Percentiles rank a stretch among this genome's conserved stretches.
Conservation (phyloP, 805 yeast species). For the Candida sonorensis region DNA sequence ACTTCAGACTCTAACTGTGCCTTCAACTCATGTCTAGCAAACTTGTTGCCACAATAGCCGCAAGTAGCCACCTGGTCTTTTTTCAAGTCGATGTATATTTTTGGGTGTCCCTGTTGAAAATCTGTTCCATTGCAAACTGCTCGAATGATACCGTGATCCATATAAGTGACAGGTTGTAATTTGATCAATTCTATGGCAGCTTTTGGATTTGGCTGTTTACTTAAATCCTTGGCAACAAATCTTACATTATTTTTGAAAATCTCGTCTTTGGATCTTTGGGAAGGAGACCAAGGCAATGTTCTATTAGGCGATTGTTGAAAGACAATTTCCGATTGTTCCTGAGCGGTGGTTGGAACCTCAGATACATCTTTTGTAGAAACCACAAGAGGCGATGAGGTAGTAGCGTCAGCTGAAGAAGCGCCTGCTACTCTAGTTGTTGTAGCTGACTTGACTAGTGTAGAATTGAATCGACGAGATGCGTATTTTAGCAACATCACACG, state of each 20-base stretch:
- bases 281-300: slow-evolving; percentile 58
- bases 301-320: slow-evolving; percentile 71
- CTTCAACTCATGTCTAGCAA: slow-evolving; percentile 46
- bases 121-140: slow-evolving; percentile 84
- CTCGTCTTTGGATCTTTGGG: slow-evolving; percentile 56
- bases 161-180: slow-evolving; percentile 60
- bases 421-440: slow-evolving; percentile 3
- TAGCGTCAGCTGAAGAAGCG: no score
- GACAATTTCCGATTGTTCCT: slow-evolving; percentile 6
- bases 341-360: slow-evolving; percentile 8
- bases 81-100: slow-evolving; percentile 73
- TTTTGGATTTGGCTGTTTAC: slow-evolving; percentile 67
- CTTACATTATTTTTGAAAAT: slow-evolving; percentile 51
- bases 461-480: slow-evolving; percentile 3
- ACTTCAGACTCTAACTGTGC: no score
- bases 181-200: slow-evolving; percentile 83
- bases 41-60: slow-evolving; percentile 75
- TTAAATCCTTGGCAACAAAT: slow-evolving; percentile 65
- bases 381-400: slow-evolving; percentile 5
- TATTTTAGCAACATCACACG: no score
- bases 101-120: slow-evolving; percentile 80
- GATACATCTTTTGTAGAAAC: slow-evolving; percentile 8
- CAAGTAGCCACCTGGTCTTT: slow-evolving; percentile 66
- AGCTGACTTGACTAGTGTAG: slow-evolving; percentile 7
- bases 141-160: slow-evolving; percentile 38